Evolutionary conservation across 2,329 filamentous ascomycete genomes (phyloP), one percentile per base, ranked within the genome.

Genomic region (Didymellaceae sp.): DNA sequence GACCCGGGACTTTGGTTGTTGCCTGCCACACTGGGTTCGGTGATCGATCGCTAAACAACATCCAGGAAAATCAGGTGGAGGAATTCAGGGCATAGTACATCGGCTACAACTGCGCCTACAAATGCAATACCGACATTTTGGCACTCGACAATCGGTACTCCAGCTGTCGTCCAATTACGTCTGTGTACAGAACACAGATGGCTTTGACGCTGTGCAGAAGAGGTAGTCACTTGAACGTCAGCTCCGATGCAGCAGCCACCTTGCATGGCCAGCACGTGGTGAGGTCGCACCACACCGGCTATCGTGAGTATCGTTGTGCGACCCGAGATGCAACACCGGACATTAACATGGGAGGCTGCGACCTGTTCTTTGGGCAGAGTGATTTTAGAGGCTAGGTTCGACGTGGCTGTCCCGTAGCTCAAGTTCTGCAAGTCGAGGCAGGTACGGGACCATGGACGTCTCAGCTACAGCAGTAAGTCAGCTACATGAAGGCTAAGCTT

Each of bases 201-300:
- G 6, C 24, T 13, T 21, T 16, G 22, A 16, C 7, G 1, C 39
- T 14, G 20, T 16, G n/a, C 20, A 18, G 24, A 17, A 9, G 1
- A 14, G 31, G 30, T 17, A 30, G 18, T 41, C 30, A n/a, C 17
- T 21, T 3, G 22, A 28, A 10, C 26, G 10, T 11, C 17, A 42
- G 37, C 45, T 18, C 22, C 31, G 20, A 4, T 11, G 28, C 2
- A 1, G 28, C 13, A 10, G 14, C 13, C 17, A 31, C 45, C 37
- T 48, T 48, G 31, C 45, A 41, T 48, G 37, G 37, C 24, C 10
- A 26, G 17, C 45, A 48, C 37, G 37, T 34, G 37, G 37, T 24
- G 1, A 9, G 3, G 18, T 35, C 10, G n/a, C 18, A 42, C 45
- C 5, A 22, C 5, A 41, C 13, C 37, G 45, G 31, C 17, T 22